Evolutionary conservation across 2,329 filamentous ascomycete species (phyloP), one percentile per base, ranked within the genome.

Genomic region (Leptographium radiaticola): DNA sequence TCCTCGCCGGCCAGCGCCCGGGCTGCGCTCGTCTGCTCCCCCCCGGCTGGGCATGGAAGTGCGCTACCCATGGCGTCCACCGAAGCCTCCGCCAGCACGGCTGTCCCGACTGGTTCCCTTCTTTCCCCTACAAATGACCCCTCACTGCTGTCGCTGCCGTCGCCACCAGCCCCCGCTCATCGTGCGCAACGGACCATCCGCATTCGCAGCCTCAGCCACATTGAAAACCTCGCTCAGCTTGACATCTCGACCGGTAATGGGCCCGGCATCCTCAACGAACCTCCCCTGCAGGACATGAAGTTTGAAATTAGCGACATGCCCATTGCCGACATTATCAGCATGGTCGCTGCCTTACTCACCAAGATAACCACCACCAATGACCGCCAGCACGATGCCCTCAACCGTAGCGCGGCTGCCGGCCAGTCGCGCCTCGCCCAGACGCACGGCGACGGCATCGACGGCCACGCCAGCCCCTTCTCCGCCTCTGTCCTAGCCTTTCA

Each of bases 291-390:
- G 61, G 75, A 75, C 58, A 77, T 77, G 70, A 81, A 81, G 65
- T 98, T 95, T 67, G 93, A 97, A 68, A 96, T 98, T 62, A 96
- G 90, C 70, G 87, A 82, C 52, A 97, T 98, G 91, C 93, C 93
- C 52, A 94, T 97, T 53, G 83, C 86, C 59, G 91, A 98, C 65
- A 88, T 98, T 61, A 98, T 98, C 65, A 91, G 97, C 69, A 97
- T 98, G 93, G 93, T 98, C 5, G 93, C 93, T 6, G 93, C 90
- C 8, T 77, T 98, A 30, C 75, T 98, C 58, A 95, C 91, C 54
- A 97, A 97, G 68, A 98, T 98, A 62, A 97, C 93, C 7, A 89
- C 88, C 4, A 96, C 91, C 55, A 98, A 98, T 66, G 93, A 98
- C 66, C 74, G 85, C 51, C 90, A 97, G 66, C 91, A 97, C 68